Conservation (phyloP, 441 rosid genomes). For the Francoa sonchifolia region DNA sequence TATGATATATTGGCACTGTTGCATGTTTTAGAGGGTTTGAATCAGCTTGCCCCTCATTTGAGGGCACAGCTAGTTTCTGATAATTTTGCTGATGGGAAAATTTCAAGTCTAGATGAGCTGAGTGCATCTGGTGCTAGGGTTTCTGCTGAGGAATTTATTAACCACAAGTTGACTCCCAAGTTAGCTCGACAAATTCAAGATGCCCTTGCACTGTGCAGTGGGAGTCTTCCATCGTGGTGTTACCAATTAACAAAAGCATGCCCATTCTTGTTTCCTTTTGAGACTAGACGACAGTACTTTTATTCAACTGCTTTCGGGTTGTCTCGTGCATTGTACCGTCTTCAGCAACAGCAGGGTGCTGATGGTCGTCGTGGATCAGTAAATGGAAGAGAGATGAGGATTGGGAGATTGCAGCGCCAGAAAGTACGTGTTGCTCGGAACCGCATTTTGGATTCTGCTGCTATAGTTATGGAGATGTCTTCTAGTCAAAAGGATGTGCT, state of each 20-base stretch:
- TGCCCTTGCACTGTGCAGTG: conserved; percentile 97
- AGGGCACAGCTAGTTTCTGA: conserved; percentile 60
- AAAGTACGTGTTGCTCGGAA: conserved; percentile 98
- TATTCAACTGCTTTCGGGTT: conserved; percentile 98
- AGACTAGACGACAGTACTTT: conserved; percentile 90
- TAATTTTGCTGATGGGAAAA: conserved; percentile 62
- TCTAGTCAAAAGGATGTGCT: conserved; percentile 98
- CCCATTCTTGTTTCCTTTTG: conserved; percentile 96
- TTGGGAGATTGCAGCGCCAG: conserved; percentile 95
- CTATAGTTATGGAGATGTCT: conserved; percentile 99
- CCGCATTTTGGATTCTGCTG: conserved; percentile 97
- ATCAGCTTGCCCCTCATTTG: conserved; percentile 84
- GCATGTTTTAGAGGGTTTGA: conserved; percentile 86
- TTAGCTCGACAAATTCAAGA: conserved; percentile 98
- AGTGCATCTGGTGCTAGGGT: conserved; percentile 44
- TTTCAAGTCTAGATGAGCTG: conserved; percentile 41
- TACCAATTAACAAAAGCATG: conserved; percentile 95
- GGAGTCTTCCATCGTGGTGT: conserved; percentile 97
- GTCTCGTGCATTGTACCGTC: conserved; percentile 93
- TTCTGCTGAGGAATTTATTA: conserved; percentile 70
- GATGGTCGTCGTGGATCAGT: conserved; percentile 78
- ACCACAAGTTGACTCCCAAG: conserved; percentile 93
- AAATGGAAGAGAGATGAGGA: conserved; percentile 84
- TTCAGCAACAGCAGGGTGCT: conserved; percentile 99
- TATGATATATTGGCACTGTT: conserved; percentile 76